Evolutionary conservation across 345 rosid species (phyloP).

Genomic region (Citrus glauca): DNA sequence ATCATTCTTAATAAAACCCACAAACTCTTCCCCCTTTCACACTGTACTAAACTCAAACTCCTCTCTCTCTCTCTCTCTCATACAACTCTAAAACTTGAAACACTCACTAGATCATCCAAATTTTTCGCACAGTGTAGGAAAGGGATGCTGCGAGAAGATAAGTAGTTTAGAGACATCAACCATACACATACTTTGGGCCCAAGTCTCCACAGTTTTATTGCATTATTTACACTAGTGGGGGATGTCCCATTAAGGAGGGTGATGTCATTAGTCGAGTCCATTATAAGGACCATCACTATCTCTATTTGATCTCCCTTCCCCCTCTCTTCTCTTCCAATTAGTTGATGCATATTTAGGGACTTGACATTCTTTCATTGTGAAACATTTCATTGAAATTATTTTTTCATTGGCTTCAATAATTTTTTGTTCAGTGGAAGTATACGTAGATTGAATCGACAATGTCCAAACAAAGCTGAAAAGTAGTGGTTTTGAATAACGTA

Average conservation of each 20-base stretch:
- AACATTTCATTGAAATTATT: background rate
- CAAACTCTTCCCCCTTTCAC: no score
- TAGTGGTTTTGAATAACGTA: background rate
- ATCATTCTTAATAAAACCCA: no score
- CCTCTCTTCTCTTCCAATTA: background rate
- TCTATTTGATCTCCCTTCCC: background rate
- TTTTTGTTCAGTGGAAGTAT: background rate
- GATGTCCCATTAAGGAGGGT: background rate
- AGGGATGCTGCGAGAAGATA: background rate
- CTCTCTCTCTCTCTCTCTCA: background rate
- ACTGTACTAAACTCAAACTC: no score
- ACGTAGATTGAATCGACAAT: conserved; percentile 10
- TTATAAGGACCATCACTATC: conserved; percentile 1
- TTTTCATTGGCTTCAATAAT: background rate
- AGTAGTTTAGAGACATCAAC: no score
- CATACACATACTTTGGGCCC: no score
- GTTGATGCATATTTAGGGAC: background rate
- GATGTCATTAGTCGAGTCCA: conserved; percentile 4
- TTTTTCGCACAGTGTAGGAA: background rate
- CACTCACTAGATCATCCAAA: background rate
- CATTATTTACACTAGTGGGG: no score
- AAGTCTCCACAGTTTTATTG: no score
- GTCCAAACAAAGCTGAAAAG: background rate
- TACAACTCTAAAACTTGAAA: no score
- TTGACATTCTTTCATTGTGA: background rate